These are phyloP conservation scores for Backusella morwellensis DNA, from an alignment of 192 early-diverging fungal genomes.

Conservation along the genomic window DNA sequence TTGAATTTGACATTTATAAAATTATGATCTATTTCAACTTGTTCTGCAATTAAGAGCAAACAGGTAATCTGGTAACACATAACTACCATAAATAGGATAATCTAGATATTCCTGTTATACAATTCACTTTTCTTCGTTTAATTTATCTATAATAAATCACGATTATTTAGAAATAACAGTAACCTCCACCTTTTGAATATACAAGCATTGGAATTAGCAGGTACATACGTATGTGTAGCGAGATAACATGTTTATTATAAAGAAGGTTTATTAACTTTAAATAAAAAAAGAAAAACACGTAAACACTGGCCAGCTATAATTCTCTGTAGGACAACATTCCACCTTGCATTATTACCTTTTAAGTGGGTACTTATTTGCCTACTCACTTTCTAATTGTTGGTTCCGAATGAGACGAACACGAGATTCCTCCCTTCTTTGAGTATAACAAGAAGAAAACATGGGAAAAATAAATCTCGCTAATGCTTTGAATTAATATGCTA, in stretches of 20 bases:
- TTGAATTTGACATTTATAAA: background rate
- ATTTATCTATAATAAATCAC: background rate
- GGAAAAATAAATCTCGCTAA: background rate
- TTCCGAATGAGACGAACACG: background rate
- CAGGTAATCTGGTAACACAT: background rate
- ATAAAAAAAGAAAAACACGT: background rate
- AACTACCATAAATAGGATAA: background rate
- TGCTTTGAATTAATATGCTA: background rate
- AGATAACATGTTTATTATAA: background rate
- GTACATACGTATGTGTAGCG: background rate
- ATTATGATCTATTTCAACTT: background rate
- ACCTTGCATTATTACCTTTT: background rate
- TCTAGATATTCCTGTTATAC: background rate
- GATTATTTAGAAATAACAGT: background rate
- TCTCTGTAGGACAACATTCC: background rate
- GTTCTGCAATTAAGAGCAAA: background rate
- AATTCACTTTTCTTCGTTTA: background rate
- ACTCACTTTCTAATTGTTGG: background rate
- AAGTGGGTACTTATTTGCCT: background rate
- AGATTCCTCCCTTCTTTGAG: background rate
- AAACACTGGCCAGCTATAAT: background rate
- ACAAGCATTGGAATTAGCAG: background rate
- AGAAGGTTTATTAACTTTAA: background rate
- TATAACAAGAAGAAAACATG: background rate
- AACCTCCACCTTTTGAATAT: background rate